phyloP scores from a whole-genome alignment of 108 stramenopile genomes.

The Bacterosira constricta region DNA sequence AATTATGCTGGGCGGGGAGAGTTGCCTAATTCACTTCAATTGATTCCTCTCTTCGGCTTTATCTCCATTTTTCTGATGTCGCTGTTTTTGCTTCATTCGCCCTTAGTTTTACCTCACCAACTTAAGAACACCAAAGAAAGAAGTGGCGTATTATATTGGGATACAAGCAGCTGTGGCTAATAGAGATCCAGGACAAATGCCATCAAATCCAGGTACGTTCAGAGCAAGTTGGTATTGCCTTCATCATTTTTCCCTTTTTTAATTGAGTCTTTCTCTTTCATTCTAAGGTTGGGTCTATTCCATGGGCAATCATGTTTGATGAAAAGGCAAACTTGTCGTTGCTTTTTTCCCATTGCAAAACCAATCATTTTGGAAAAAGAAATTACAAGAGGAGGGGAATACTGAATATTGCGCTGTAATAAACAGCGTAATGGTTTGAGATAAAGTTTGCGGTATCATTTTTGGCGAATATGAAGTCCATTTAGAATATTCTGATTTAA shows the following conservation, averaged over 20 bases:
- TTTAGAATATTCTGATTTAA: no score
- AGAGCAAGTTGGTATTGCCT: not conserved
- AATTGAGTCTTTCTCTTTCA: not conserved
- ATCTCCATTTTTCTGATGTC: not conserved
- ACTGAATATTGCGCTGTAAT: no score
- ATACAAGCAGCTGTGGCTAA: slow-evolving; percentile 36
- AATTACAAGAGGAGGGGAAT: no score
- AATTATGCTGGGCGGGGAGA: not conserved
- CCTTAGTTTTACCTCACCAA: slow-evolving; percentile 45
- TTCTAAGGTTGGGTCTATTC: slow-evolving; percentile 46
- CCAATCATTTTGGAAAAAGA: no score
- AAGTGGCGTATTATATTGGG: slow-evolving; percentile 45
- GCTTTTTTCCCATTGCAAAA: no score
- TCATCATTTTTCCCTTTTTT: not conserved
- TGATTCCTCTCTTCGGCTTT: not conserved
- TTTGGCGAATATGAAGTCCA: no score
- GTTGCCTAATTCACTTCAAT: not conserved
- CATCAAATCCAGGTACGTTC: slow-evolving; percentile 40
- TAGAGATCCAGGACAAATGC: slow-evolving; percentile 31
- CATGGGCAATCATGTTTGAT: slow-evolving; percentile 43
- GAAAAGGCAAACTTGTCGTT: no score
- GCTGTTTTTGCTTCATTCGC: not conserved
- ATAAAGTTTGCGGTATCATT: no score
- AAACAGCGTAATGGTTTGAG: no score
- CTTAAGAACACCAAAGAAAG: slow-evolving; percentile 16